Conservation (phyloP, 139 green algal species). For the Coelastrella sp. region DNA sequence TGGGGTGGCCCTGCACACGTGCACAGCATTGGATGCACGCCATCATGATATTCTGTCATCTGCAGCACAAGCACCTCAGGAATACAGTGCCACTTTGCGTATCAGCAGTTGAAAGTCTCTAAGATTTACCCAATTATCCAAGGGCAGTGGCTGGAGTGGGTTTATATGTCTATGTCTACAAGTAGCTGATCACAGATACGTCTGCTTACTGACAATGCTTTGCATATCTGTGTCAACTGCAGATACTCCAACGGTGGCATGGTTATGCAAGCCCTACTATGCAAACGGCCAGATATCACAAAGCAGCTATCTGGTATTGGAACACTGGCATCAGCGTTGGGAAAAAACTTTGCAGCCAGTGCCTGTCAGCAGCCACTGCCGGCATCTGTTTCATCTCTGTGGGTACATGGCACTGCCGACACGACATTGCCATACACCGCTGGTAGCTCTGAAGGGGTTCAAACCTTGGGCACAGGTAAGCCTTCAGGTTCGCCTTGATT, state of each 20-base stretch:
- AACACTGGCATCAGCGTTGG: background rate
- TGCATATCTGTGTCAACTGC: background rate
- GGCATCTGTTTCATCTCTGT: background rate
- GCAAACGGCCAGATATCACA: background rate
- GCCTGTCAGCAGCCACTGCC: background rate
- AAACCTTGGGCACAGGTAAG: background rate
- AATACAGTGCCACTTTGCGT: too few relatives aligned
- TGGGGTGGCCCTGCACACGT: too few relatives aligned
- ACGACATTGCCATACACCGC: background rate
- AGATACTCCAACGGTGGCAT: constrained; percentile 26
- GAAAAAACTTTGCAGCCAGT: background rate
- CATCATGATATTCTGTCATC: too few relatives aligned
- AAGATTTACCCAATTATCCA: too few relatives aligned
- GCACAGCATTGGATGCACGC: too few relatives aligned
- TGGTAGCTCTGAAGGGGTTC: background rate
- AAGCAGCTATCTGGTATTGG: background rate
- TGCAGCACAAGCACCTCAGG: too few relatives aligned
- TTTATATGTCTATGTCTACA: too few relatives aligned
- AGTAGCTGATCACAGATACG: background rate
- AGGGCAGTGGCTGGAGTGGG: too few relatives aligned
- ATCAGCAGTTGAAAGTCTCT: too few relatives aligned
- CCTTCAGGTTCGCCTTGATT: too few relatives aligned
- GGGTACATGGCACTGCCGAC: constrained; percentile 7
- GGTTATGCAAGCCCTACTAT: constrained; percentile 21
- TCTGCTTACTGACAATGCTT: background rate